phyloP scores from a whole-genome alignment of 2,329 filamentous ascomycete genomes.

The Sporothrix globosa region DNA sequence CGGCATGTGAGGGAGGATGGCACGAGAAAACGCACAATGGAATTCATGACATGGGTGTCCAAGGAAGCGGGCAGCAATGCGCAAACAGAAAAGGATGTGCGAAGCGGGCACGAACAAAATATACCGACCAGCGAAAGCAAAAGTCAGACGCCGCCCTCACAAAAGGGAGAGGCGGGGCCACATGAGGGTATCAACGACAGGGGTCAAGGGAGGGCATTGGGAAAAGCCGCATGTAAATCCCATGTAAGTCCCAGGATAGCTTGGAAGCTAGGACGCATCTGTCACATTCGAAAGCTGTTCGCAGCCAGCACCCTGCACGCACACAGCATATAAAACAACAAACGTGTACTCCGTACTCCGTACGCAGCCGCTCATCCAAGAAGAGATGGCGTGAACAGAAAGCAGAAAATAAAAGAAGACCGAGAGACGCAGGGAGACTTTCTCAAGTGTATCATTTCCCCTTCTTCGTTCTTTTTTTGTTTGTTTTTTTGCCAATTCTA shows the following conservation, averaged over 20 bases:
- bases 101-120: background rate
- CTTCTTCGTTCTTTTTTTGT: too few relatives aligned
- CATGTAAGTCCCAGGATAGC: conserved; percentile 20
- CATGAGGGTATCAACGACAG: conserved; percentile 15
- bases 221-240: conserved; percentile 9
- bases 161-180: conserved; percentile 21
- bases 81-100: background rate
- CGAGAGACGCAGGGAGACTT: conserved; percentile 18
- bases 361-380: conserved; percentile 12
- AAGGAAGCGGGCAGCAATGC: conserved; percentile 7
- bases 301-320: background rate
- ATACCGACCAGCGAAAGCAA: background rate
- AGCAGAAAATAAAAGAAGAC: background rate
- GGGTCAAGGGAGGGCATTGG: conserved; percentile 9
- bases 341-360: background rate
- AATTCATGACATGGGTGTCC: conserved; percentile 11
- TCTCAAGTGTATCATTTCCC: background rate
- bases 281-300: background rate
- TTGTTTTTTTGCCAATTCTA: background rate
- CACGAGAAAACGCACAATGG: conserved; percentile 3
- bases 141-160: background rate
- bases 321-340: background rate
- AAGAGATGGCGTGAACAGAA: background rate
- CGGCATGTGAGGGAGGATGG: background rate
- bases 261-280: conserved; percentile 11